phyloP scores from a whole-genome alignment of 2,329 filamentous ascomycete genomes.

The Hymenoscyphus occultus region DNA sequence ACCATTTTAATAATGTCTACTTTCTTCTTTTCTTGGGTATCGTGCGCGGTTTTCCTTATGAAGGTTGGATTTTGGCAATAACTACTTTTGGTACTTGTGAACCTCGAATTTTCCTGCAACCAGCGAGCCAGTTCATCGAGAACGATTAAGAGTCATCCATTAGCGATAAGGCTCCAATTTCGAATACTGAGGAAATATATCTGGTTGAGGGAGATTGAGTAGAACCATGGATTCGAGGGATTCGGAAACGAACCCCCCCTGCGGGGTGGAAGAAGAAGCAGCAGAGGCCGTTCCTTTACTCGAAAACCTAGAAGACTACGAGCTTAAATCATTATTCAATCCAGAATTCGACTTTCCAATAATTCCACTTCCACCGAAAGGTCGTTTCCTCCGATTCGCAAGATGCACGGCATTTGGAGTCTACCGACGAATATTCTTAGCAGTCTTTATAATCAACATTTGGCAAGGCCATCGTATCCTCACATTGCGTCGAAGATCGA shows the following conservation, averaged over 20 bases:
- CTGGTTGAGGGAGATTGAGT: background rate
- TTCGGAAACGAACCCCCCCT: background rate
- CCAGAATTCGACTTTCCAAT: constrained; percentile 4
- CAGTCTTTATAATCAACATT: constrained; percentile 51
- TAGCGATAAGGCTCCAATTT: no score
- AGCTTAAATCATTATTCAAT: constrained; percentile 4
- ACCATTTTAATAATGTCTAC: background rate
- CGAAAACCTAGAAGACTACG: constrained; percentile 11
- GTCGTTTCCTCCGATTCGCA: constrained; percentile 19
- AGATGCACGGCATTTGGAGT: constrained; percentile 45
- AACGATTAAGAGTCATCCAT: no score
- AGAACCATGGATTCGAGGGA: background rate
- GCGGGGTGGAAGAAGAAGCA: background rate
- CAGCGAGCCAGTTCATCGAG: no score
- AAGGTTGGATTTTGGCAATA: no score
- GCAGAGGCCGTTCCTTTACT: constrained; percentile 16
- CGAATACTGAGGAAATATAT: no score
- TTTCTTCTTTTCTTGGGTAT: no score
- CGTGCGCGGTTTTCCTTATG: no score
- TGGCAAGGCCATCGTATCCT: constrained; percentile 40
- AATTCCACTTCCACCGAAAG: constrained; percentile 18
- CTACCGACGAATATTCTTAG: constrained; percentile 55
- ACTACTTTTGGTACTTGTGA: no score
- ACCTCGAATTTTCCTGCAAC: no score
- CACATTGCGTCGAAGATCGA: constrained; percentile 29